These are phyloP conservation scores for Sarocladium brachiariae DNA, from an alignment of 2,329 filamentous ascomycete species.

Conservation along the genomic window DNA sequence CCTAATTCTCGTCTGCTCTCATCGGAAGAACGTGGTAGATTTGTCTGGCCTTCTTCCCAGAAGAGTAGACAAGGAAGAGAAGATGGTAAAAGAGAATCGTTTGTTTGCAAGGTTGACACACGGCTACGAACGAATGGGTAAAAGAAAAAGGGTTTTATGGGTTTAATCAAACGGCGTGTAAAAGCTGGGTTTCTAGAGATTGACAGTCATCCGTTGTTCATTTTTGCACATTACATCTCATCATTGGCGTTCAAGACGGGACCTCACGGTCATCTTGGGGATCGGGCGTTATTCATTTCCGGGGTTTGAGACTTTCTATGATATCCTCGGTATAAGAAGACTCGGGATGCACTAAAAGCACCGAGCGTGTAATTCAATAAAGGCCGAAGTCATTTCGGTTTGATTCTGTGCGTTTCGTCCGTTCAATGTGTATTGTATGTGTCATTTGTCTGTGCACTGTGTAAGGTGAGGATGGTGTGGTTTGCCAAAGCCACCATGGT, in stretches of 20 bases:
- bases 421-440: constrained; percentile 13
- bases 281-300: not conserved
- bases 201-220: constrained; percentile 11
- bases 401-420: constrained; percentile 11
- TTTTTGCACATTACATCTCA: constrained; percentile 3
- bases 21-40: not conserved
- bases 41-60: not conserved
- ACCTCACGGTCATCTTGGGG: constrained; percentile 8
- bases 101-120: not conserved
- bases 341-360: constrained; percentile 3
- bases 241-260: constrained; percentile 4
- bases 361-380: constrained; percentile 9
- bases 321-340: constrained; percentile 1
- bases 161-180: constrained; percentile 6
- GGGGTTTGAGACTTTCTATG: not conserved
- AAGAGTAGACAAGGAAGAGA: constrained; percentile 1
- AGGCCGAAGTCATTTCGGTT: constrained; percentile 10
- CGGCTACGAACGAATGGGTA: not conserved
- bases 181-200: constrained; percentile 7
- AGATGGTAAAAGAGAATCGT: not conserved
- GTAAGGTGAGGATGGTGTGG: constrained; percentile 10
- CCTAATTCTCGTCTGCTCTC: constrained; percentile 9
- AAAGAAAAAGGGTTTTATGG: too few relatives aligned
- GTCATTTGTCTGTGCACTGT: not conserved
- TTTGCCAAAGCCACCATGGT: not conserved